Evolutionary conservation across 805 yeast species (phyloP).

Genomic region (Pichia sporocuriosa): DNA sequence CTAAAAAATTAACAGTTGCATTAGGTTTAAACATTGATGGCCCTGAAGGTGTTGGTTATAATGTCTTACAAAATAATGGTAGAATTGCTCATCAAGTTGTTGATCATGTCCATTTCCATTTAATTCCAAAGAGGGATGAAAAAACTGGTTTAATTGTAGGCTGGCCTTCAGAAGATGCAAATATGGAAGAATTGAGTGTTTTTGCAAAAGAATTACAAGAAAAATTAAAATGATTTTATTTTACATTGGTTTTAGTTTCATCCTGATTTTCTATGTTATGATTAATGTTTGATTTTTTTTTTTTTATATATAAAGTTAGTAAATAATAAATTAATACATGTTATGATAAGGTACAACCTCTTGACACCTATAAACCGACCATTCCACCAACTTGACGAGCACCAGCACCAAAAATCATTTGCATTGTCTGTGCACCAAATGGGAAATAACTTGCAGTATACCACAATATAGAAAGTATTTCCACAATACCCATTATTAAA

Average conservation of each 20-base stretch:
- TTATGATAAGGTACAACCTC: too few species aligned
- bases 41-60: conserved; percentile 70
- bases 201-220: conserved; percentile 54
- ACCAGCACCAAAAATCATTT: conserved; percentile 41
- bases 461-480: conserved; percentile 80
- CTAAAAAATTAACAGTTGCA: conserved; percentile 76
- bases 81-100: conserved; percentile 93
- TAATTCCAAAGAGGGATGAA: conserved; percentile 78
- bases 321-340: background rate
- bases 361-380: conserved; percentile 30
- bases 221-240: conserved; percentile 24
- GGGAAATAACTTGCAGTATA: conserved; percentile 93
- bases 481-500: conserved; percentile 64
- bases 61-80: conserved; percentile 89
- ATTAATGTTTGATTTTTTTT: background rate
- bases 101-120: conserved; percentile 94
- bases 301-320: background rate
- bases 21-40: conserved; percentile 59
- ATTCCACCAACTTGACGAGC: conserved; percentile 32
- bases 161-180: conserved; percentile 88
- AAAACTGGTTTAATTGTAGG: conserved; percentile 78
- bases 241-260: background rate
- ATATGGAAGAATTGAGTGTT: conserved; percentile 63
- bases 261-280: background rate
- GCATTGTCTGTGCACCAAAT: conserved; percentile 76